phyloP scores from a whole-genome alignment of 208 protist species.

The Kentomonas sorsogonicus region DNA sequence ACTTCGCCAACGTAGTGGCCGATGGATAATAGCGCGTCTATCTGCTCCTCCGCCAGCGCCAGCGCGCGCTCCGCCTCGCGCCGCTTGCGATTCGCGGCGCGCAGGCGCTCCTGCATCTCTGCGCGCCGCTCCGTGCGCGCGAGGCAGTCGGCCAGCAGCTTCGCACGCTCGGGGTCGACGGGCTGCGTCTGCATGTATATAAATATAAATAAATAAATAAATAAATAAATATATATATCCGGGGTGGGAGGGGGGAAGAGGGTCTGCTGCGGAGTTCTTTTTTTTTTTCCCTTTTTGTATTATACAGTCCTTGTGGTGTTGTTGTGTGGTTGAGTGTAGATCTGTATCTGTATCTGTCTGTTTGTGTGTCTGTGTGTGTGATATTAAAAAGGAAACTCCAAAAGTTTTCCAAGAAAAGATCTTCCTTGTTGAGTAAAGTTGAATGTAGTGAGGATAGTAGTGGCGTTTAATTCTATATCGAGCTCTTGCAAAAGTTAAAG shows the following conservation, averaged over 20 bases:
- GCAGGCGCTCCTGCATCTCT: conserved; percentile 44
- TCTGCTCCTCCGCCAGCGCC: conserved; percentile 96
- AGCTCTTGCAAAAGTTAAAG: no score
- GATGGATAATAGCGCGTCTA: conserved; percentile 97
- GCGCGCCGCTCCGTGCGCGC: conserved; percentile 56
- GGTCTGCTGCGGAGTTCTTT: no score
- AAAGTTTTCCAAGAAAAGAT: no score
- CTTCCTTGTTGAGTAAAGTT: no score
- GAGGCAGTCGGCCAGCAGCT: conserved; percentile 44
- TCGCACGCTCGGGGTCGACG: conserved; percentile 54
- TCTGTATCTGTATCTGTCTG: no score
- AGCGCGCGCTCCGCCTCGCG: conserved; percentile 84
- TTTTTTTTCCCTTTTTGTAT: no score
- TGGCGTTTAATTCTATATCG: no score
- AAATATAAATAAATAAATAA: conserved; percentile 2
- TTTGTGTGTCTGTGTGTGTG: no score
- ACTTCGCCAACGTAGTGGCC: conserved; percentile 99
- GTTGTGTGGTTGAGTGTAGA: no score
- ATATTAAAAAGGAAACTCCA: no score
- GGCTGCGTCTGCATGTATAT: conserved; percentile 49
- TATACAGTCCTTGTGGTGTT: no score
- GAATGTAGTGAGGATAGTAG: no score
- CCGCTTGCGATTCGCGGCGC: conserved; percentile 32
- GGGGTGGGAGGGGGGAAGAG: background rate
- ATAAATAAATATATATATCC: background rate